Evolutionary conservation across 208 protist species (phyloP).

Genomic region (Crithidia bombi): DNA sequence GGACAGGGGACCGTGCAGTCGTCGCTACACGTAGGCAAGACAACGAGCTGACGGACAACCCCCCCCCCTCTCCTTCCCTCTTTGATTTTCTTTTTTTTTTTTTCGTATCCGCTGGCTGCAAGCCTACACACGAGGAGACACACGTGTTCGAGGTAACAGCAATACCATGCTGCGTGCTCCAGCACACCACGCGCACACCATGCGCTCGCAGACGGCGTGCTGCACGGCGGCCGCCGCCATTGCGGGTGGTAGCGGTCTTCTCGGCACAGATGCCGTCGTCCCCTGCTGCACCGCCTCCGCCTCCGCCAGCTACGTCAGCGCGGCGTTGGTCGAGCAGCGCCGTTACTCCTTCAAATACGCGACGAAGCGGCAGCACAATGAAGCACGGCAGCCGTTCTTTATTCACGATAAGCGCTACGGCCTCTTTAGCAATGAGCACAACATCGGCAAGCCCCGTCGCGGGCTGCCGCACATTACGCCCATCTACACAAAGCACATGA

Average conservation of each 20-base stretch:
- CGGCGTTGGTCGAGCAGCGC: constrained; percentile 44
- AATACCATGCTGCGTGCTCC: constrained; percentile 28
- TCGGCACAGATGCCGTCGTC: constrained; percentile 9
- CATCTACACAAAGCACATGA: constrained; percentile 83
- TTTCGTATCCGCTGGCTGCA: no score
- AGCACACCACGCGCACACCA: constrained; percentile 19
- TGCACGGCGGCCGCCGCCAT: constrained; percentile 32
- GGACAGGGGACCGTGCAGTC: no score
- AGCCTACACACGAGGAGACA: background rate
- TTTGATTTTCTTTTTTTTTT: background rate
- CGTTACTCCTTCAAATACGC: constrained; percentile 91
- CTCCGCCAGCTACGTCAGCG: background rate
- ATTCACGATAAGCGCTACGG: constrained; percentile 89
- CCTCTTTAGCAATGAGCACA: constrained; percentile 82
- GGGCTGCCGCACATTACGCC: constrained; percentile 79
- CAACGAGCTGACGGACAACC: no score
- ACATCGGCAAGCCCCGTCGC: constrained; percentile 70
- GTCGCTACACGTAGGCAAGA: no score
- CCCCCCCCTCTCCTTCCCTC: background rate
- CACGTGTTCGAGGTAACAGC: background rate
- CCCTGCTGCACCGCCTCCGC: background rate
- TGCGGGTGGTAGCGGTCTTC: constrained; percentile 23
- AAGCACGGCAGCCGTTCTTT: constrained; percentile 82
- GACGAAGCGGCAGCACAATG: constrained; percentile 72
- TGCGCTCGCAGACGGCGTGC: constrained; percentile 21